These are phyloP conservation scores for Didymella segeticola DNA, from an alignment of 2,329 filamentous ascomycete genomes.

Conservation along the genomic window DNA sequence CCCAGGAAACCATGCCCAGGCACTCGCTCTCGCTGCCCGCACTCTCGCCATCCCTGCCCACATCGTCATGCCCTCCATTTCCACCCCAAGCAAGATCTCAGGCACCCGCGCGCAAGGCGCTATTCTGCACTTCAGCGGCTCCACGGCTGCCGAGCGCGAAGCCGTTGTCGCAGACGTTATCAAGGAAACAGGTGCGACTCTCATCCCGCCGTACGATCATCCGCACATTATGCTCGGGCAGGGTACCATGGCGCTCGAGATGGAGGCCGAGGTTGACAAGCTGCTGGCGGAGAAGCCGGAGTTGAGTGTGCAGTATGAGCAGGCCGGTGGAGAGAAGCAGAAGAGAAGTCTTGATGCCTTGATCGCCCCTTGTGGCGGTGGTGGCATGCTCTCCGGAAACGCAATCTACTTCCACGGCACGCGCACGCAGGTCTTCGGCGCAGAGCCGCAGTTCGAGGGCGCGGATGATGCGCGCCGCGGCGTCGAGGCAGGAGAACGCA, in stretches of 20 bases:
- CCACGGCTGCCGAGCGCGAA: conserved; percentile 81
- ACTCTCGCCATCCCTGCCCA: conserved; percentile 77
- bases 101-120: conserved; percentile 82
- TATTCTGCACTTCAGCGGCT: conserved; percentile 79
- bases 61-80: conserved; percentile 92
- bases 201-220: conserved; percentile 92
- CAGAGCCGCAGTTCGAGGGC: conserved; percentile 82
- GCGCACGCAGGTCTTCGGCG: conserved; percentile 79
- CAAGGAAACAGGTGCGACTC: conserved; percentile 72
- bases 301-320: conserved; percentile 16
- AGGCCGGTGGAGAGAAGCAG: neutral
- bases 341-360: conserved; percentile 57
- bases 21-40: conserved; percentile 82
- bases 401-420: conserved; percentile 78
- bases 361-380: conserved; percentile 84
- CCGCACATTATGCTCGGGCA: conserved; percentile 91
- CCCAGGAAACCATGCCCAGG: conserved; percentile 91
- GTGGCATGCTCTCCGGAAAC: conserved; percentile 84
- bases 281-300: conserved; percentile 50
- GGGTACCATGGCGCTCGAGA: conserved; percentile 85
- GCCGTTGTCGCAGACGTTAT: conserved; percentile 75
- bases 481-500: conserved; percentile 66
- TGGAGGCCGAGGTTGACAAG: conserved; percentile 73
- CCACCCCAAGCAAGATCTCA: conserved; percentile 83
- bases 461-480: conserved; percentile 83